phyloP scores from a whole-genome alignment of 768 basidiomycete species.

The Clavaria fumosa region DNA sequence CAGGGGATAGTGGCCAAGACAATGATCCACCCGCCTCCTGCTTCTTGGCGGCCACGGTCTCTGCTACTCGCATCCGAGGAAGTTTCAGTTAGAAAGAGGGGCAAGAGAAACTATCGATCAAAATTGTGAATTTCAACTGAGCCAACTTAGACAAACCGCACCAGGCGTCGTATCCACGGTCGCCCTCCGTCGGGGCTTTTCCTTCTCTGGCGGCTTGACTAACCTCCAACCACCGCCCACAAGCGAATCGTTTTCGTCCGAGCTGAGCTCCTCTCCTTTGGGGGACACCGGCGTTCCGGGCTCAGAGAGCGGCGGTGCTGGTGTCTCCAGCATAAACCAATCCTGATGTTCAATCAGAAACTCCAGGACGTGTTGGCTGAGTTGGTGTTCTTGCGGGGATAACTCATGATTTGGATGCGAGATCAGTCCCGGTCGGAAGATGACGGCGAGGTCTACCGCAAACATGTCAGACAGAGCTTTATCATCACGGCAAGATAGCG shows the following conservation, averaged over 20 bases:
- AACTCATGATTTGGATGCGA: slow-evolving; percentile 81
- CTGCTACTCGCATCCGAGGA: too few species aligned
- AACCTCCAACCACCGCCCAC: slow-evolving; percentile 39
- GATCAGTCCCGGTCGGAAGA: slow-evolving; percentile 91
- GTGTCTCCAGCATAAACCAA: slow-evolving; percentile 83
- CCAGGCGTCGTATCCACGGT: slow-evolving; percentile 32
- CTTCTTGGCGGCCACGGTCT: too few species aligned
- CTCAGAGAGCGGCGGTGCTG: slow-evolving; percentile 40
- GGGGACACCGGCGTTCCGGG: slow-evolving; percentile 9
- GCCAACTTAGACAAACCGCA: slow-evolving; percentile 7
- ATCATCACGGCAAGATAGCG: slow-evolving; percentile 1
- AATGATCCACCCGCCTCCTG: too few species aligned
- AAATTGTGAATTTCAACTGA: too few species aligned
- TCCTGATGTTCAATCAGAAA: slow-evolving; percentile 96
- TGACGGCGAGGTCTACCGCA: slow-evolving; percentile 75
- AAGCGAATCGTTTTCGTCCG: slow-evolving; percentile 33
- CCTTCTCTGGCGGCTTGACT: slow-evolving; percentile 25
- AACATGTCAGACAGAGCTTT: not conserved
- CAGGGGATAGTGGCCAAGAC: too few species aligned
- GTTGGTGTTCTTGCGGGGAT: slow-evolving; percentile 69
- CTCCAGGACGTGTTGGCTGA: slow-evolving; percentile 83
- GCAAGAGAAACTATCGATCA: slow-evolving; percentile 18
- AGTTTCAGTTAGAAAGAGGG: too few species aligned
- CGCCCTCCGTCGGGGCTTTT: slow-evolving; percentile 40
- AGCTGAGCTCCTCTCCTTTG: slow-evolving; percentile 24